Evolutionary conservation across 1,284 basidiomycete genomes (phyloP).

Genomic region (Volvariella surrecta): DNA sequence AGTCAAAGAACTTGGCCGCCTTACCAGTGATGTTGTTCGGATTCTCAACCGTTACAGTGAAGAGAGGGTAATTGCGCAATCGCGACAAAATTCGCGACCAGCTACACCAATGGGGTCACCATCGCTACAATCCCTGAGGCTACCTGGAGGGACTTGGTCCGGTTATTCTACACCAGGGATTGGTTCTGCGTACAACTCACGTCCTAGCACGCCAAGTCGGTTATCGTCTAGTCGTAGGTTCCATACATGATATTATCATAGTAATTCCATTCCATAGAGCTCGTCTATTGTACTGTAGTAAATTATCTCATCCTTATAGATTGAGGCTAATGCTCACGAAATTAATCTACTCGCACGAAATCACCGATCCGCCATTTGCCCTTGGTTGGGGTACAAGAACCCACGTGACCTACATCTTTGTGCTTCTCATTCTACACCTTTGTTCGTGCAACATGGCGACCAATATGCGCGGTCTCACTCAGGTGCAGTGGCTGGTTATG

Average conservation of each 20-base stretch:
- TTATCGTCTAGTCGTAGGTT: no score
- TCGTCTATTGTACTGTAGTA: not conserved
- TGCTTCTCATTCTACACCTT: not conserved
- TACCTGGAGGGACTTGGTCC: conserved; percentile 30
- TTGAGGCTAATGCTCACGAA: no score
- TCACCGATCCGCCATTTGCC: no score
- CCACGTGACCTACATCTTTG: no score
- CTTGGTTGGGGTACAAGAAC: no score
- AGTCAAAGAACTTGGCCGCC: conserved; percentile 63
- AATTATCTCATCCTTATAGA: not conserved
- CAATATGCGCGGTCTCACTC: conserved; percentile 84
- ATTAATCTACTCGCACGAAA: no score
- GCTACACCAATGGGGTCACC: conserved; percentile 53
- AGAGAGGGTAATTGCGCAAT: conserved; percentile 48
- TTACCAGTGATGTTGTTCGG: conserved; percentile 68
- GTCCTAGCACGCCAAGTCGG: conserved; percentile 60
- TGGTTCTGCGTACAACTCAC: conserved; percentile 41
- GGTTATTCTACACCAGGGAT: conserved; percentile 49
- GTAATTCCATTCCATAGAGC: no score
- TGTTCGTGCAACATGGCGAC: conserved; percentile 59
- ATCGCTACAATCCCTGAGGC: conserved; percentile 14
- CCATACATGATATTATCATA: no score
- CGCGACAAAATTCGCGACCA: conserved; percentile 52
- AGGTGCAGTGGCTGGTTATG: conserved; percentile 39
- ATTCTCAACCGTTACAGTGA: conserved; percentile 61